Evolutionary conservation across 2,329 filamentous ascomycete genomes (phyloP), one percentile per base, ranked within the genome.

Genomic region (Harringtonia lauricola): DNA sequence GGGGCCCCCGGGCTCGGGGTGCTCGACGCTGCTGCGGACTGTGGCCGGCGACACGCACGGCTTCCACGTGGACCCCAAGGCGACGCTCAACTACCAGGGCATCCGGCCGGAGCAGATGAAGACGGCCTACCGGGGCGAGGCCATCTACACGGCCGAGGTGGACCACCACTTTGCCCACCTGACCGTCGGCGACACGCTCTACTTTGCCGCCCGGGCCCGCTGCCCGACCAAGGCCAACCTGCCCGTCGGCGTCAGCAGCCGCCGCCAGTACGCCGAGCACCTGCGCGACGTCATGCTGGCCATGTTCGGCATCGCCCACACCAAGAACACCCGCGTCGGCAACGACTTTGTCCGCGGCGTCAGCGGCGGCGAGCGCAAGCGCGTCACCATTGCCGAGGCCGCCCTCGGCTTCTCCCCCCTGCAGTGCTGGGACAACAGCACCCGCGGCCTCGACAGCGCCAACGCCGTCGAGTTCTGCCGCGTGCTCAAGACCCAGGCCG

Each of bases 81-180:
- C 83, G 0, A 77, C 85, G 49, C 77, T 94, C 56, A 89, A 92
- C 63, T 94, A 92, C 55, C 82, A 90, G 59, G 82, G 80, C 51
- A 72, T 86, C 54, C 67, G 74, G 6, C 72, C 83, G 44, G 64
- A 83, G 56, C 74, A 86, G 57, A 90, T 92, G 83, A 76, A 83
- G 62, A 76, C 74, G 15, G 69, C 76, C 48, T 88, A 90, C 64
- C 79, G 83, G 22, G 86, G 86, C 51, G 86, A 92, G 62, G 84
- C 83, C 48, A 89, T 92, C 58, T 92, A 90, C 63, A 89, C 83
- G 0, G 84, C 84, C 46, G 86, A 90, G 60, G 81, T 86, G 28
- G 86, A 92, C 57, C 80, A 83, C 3, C 83, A 89, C 61, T 89
- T 89, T 55, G 82, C 84, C 13, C 75, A 79, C 63, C 63, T 90